Base-by-base conservation (phyloP, 208 protist species). In the Naegleria lovaniensis region DNA sequence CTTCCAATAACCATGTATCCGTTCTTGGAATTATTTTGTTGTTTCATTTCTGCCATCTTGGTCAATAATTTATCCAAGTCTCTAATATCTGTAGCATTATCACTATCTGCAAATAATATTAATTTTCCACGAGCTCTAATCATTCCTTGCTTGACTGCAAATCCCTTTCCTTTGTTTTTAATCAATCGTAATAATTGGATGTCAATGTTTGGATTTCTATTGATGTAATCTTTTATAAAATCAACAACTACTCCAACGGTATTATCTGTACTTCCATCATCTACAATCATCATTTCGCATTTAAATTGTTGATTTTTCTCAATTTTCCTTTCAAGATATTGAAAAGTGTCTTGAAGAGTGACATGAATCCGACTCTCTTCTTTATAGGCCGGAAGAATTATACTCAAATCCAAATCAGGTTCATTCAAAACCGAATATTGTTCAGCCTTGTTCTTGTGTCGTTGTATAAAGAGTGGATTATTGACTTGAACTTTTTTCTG, bases 311-410 rank as follows among this genome's bases (percentile, higher is more conserved):
- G n/a, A 59, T 95, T 90, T 22, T 93, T 90, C n/a, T 76, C 83
- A 67, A 83, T 58, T 90, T 90, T 89, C 15, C 91, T 11, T 39
- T 93, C 52, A 1, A 95, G 89, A 75, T 94, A 94, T 40, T 39
- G 75, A 0, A 95, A 16, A 16, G 94, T 94, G 16, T 95, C 90
- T 4, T 95, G 76, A 0, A 96, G 51, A 79, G 94, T 96, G 5
- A 22, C 43, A 11, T 48, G 38, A 48, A 95, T 41, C 0, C 93
- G 40, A 43, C 91, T 38, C 76, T 96, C 84, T 93, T 96, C 94
- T 79, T 96, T 95, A 58, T 96, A 96, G 25, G 94, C 94, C 40
- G 94, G 94, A 36, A 96, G 29, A 11, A 96, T 88, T n/a, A 96
- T 55, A 22, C 92, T 93, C 16, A 96, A 55, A 86, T 92, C 41